phyloP scores from a whole-genome alignment of 1,139 yeast species.

The Saccharomycopsis hybrid region DNA sequence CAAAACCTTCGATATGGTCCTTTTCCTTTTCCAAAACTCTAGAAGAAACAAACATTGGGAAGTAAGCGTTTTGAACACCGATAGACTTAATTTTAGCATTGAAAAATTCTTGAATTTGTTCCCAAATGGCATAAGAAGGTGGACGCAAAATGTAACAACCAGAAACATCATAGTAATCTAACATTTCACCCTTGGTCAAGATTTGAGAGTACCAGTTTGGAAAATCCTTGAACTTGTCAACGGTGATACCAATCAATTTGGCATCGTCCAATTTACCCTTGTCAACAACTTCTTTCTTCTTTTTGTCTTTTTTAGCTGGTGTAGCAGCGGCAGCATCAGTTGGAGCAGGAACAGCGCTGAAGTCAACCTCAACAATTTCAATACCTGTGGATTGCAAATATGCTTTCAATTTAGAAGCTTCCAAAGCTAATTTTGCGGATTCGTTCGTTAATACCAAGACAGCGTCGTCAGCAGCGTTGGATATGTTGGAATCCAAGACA shows the following conservation, averaged over 20 bases:
- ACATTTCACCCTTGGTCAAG: constrained; percentile 92
- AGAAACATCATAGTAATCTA: constrained; percentile 96
- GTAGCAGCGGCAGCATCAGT: constrained; percentile 30
- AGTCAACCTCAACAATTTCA: constrained; percentile 53
- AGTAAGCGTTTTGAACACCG: constrained; percentile 92
- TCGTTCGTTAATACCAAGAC: constrained; percentile 55
- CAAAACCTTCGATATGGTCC: constrained; percentile 98
- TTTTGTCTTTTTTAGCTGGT: constrained; percentile 28
- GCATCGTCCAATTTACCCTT: constrained; percentile 73
- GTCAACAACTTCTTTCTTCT: constrained; percentile 21
- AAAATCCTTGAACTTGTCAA: constrained; percentile 85
- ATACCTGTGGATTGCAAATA: constrained; percentile 54
- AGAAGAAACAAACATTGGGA: constrained; percentile 97
- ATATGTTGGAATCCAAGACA: constrained; percentile 55
- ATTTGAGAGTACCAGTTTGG: constrained; percentile 97
- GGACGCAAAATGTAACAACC: constrained; percentile 99
- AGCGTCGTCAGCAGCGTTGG: constrained; percentile 33
- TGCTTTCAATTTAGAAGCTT: constrained; percentile 45
- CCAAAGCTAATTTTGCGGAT: constrained; percentile 48
- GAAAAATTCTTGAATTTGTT: constrained; percentile 83
- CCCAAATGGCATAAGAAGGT: constrained; percentile 93
- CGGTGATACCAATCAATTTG: constrained; percentile 92
- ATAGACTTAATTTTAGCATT: constrained; percentile 71
- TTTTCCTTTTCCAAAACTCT: constrained; percentile 93
- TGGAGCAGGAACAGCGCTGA: constrained; percentile 40